Percentiles rank a stretch among this genome's conserved stretches.
Conservation (phyloP, 768 basidiomycete species). For the Multifurca ochricompacta region DNA sequence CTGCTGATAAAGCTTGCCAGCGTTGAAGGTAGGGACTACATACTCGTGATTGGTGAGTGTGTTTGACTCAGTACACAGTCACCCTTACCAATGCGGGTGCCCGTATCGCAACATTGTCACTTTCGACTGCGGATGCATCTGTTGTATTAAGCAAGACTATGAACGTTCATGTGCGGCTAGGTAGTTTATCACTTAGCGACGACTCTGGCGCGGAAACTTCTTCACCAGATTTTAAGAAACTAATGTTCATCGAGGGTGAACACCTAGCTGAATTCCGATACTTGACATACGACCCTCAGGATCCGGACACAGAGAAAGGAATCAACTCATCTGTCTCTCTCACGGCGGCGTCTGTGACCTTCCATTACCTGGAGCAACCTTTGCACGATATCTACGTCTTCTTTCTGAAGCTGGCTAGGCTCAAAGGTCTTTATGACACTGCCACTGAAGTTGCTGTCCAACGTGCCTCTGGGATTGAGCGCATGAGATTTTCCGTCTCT, state of each 20-base stretch:
- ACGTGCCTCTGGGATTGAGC: constrained; percentile 84
- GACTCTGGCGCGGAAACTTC: constrained; percentile 47
- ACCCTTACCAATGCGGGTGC: constrained; percentile 62
- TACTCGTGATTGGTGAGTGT: not conserved
- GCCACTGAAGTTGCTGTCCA: constrained; percentile 91
- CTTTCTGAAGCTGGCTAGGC: constrained; percentile 72
- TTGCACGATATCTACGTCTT: constrained; percentile 84
- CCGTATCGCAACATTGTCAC: constrained; percentile 76
- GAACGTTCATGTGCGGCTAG: constrained; percentile 72
- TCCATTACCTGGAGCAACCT: constrained; percentile 86
- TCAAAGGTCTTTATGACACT: constrained; percentile 92
- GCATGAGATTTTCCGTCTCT: constrained; percentile 87
- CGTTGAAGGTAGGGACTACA: constrained; percentile 53
- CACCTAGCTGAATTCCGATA: constrained; percentile 93
- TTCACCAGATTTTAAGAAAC: constrained; percentile 65
- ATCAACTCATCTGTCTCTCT: constrained; percentile 79
- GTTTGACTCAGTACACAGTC: constrained; percentile 37
- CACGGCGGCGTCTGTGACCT: constrained; percentile 80
- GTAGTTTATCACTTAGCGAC: constrained; percentile 76
- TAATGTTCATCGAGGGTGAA: constrained; percentile 89
- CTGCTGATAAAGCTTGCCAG: constrained; percentile 79
- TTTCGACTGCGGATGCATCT: constrained; percentile 85
- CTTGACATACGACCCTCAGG: constrained; percentile 77
- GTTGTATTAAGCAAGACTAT: constrained; percentile 68
- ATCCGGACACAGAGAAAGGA: constrained; percentile 57